Evolutionary conservation across 1,284 basidiomycete species (phyloP).

Genomic region (Cronartium ribicola): DNA sequence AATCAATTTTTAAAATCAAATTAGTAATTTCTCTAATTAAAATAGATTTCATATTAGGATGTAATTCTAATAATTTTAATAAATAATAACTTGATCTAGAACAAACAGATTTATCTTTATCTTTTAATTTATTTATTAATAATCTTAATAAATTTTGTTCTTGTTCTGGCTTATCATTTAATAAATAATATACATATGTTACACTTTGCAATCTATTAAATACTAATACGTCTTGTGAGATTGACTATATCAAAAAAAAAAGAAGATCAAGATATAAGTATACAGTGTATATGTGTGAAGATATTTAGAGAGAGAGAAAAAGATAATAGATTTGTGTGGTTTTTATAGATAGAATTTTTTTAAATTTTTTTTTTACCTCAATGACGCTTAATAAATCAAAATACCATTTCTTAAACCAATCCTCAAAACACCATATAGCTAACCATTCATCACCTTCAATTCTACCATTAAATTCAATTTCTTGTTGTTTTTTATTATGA

Average conservation of each 20-base stretch:
- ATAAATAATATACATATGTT: constrained; percentile 64
- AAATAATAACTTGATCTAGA: constrained; percentile 85
- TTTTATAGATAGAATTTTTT: not conserved
- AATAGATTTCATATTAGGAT: constrained; percentile 90
- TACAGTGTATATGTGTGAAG: not conserved
- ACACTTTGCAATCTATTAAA: constrained; percentile 82
- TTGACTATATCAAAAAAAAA: constrained; percentile 57
- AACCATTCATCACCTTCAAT: constrained; percentile 61
- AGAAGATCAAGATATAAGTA: constrained; percentile 45
- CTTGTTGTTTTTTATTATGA: constrained; percentile 42
- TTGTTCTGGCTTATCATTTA: constrained; percentile 89
- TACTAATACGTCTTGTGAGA: constrained; percentile 78
- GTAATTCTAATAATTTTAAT: constrained; percentile 79
- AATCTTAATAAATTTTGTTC: constrained; percentile 90
- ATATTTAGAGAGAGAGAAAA: not conserved
- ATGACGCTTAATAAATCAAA: constrained; percentile 85
- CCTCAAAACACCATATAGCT: constrained; percentile 85
- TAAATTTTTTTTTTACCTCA: constrained; percentile 59
- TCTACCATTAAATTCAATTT: constrained; percentile 38
- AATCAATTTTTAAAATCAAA: constrained; percentile 62
- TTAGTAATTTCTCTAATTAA: constrained; percentile 81
- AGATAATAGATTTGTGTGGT: not conserved
- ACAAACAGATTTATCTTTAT: constrained; percentile 80
- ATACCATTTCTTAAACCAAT: constrained; percentile 96
- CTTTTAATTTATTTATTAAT: constrained; percentile 94